Evolutionary conservation across 2,329 filamentous ascomycete genomes (phyloP).

Genomic region (Aotearoamyces nothofagi): DNA sequence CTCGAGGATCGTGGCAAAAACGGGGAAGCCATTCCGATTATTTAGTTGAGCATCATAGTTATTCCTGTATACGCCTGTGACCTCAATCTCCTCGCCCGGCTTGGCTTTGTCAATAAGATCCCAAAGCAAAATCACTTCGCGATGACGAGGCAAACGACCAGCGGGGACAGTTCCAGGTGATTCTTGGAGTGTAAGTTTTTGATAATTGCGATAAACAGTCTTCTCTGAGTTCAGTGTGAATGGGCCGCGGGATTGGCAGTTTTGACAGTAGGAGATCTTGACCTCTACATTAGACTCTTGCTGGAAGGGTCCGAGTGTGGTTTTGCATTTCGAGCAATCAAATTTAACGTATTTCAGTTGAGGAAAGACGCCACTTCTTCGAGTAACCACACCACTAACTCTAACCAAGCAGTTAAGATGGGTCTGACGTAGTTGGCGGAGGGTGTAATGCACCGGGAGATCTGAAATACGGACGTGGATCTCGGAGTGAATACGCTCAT

Average conservation of each 20-base stretch:
- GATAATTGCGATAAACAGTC: slow-evolving; percentile 97
- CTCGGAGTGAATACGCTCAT: slow-evolving; percentile 92
- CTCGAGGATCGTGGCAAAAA: slow-evolving; percentile 94
- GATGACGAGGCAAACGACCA: slow-evolving; percentile 79
- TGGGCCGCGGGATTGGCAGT: slow-evolving; percentile 86
- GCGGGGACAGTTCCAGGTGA: slow-evolving; percentile 94
- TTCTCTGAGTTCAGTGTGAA: slow-evolving; percentile 95
- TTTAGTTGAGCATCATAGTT: slow-evolving; percentile 97
- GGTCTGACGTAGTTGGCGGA: slow-evolving; percentile 85
- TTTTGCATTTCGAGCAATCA: slow-evolving; percentile 84
- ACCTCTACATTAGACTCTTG: slow-evolving; percentile 95
- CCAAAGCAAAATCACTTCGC: slow-evolving; percentile 91
- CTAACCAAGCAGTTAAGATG: slow-evolving; percentile 93
- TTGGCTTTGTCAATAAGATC: slow-evolving; percentile 95
- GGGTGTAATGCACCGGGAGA: slow-evolving; percentile 84
- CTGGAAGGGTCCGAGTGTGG: slow-evolving; percentile 88
- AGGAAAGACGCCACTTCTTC: slow-evolving; percentile 88
- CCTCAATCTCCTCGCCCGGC: slow-evolving; percentile 92
- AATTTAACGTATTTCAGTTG: slow-evolving; percentile 99
- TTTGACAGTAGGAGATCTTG: slow-evolving; percentile 91
- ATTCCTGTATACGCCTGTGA: slow-evolving; percentile 94
- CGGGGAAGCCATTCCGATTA: slow-evolving; percentile 96
- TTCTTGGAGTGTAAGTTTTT: slow-evolving; percentile 93
- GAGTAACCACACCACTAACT: slow-evolving; percentile 88
- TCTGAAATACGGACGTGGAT: slow-evolving; percentile 96